Base-by-base conservation (phyloP, 192 early-diverging fungal species). In the Backusella psychrophila region DNA sequence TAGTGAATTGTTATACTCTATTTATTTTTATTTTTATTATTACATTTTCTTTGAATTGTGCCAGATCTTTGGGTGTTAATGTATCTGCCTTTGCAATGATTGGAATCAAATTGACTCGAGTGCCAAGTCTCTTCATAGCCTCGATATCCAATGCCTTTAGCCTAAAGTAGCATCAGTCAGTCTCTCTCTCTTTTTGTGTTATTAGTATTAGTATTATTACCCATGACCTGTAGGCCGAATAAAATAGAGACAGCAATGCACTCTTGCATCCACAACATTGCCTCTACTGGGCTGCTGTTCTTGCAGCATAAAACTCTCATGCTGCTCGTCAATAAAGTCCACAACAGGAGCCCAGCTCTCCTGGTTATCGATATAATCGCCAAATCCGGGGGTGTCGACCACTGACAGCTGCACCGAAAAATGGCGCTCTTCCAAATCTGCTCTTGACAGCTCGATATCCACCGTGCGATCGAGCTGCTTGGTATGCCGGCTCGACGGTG, bases 301-400 rank as follows among this genome's bases (percentile, higher is more conserved):
- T 85, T 98, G 95, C n/a, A 93, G 89, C 69, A 99, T 86, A 78
- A 93, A 99, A 31, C 88, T 87, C 65, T 95, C 95, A 81, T 97
- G 97, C 80, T 95, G 95, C 59, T 94, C 94, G 87, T 98, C 95
- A 83, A 99, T 95, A 83, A 95, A 93, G 76, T 96, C 92, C 80
- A 96, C 81, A 75, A 99, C 94, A 12, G 98, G 96, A 80, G 95
- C 91, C 98, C 98, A 99, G 81, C 93, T 94, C 72, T 81, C 91
- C 66, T 96, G 92, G 83, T 99, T 99, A 85, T 98, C 98, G 80
- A 99, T 94, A 82, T 94, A 96, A 80, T 99, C 98, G 76, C 98
- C 96, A 82, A 95, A 99, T 19, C 98, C 98, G 49, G 98, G 98
- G 17, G 98, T 98, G 81, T 99, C 98, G 34, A 97, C 95, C 33